Evolutionary conservation across 805 yeast genomes (phyloP), one percentile per base, ranked within the genome.

Genomic region (Suhomyces canberraensis): DNA sequence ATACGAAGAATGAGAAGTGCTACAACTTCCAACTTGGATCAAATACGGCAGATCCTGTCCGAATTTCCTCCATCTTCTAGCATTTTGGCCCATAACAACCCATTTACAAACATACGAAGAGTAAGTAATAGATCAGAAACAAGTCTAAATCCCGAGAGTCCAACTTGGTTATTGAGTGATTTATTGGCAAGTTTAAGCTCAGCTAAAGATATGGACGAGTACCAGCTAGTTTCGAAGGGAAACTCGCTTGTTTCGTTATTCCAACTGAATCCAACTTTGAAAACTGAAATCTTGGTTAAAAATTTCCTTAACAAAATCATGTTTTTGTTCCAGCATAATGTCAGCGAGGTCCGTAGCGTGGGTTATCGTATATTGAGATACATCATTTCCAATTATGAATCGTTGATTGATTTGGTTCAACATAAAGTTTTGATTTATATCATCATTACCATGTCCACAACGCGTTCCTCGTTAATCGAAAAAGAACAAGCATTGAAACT

Each of bases 401-500:
- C 89, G 2, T 52, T 87, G 4, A 57, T 63, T n/a, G 58, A 70
- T 3, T 61, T 89, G 44, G 62, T 77, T 7, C 66, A 70, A 11
- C 60, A 78, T 22, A 75, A 79, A 39, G 52, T 86, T 4, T 86
- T 87, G 39, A 69, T 76, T 2, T 77, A 81, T 42, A 55, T 88
- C 4, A 75, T 85, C 2, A 67, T 78, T 11, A 72, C 95, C 0
- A 60, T 91, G 22, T 71, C 84, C 1, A 78, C 78, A 34, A 81
- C 79, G 16, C 62, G 71, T 25, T 56, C 76, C 2, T 72, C 77
- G 16, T 39, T 56, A 1, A 58, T 78, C 2, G 96, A 90, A 50
- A 73, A 89, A 41, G 81, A 79, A 31, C 88, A 89, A 50, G 93
- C 95, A 0, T 51, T 91, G 21, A 84, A 82, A 48, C 62, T 88